Base-by-base conservation (phyloP, 495 filamentous ascomycete genomes). In the Hypoxylon intermedium region DNA sequence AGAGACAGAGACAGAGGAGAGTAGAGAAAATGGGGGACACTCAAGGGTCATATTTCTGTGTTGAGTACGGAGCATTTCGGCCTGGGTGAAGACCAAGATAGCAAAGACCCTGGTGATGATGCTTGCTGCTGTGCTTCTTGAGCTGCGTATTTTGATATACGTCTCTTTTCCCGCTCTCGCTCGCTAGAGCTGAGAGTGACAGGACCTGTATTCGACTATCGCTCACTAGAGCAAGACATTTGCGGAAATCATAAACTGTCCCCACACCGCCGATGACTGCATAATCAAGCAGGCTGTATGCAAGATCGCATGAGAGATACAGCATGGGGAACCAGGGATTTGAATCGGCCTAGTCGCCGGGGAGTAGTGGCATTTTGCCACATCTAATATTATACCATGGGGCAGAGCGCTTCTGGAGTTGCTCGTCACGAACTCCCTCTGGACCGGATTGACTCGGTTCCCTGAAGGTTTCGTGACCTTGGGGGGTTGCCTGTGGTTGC, bases 51-150 rank as follows among this genome's bases (percentile, higher is more conserved):
- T 67, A 40, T 23, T 40, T 33, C 11, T 46, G 30, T 65, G 41
- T 46, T 59, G 56, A 40, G 45, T 37, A 59, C 66, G 56, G 66
- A 56, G 50, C 62, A 71, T 69, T 69, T 63, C 63, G 66, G 33
- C 28, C 45, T 43, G 33, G 18, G 12, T 30, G 45, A 44, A 64
- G 18, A 48, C 23, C 13, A 16, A 43, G 37, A 45, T n/a, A 31
- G 21, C n/a, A 41, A 13, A 15, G 37, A 12, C 44, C 11, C 23
- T 48, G 44, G 16, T 51, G 19, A 6, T 49, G 40, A 43, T 53
- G 28, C 37, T 44, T 13, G 13, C 16, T 13, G 9, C n/a, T 24
- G 18, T 37, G 40, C n/a, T 43, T 28, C 33, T 9, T 41, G 21
- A 12, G 13, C 15, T 46, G 18, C 18, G 11, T 15, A 49, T 26